A percentile compares a stretch with the other conserved stretches of the same genome.
Evolutionary conservation across 2,329 filamentous ascomycete species (phyloP).

Genomic region (Diaporthe capsici): DNA sequence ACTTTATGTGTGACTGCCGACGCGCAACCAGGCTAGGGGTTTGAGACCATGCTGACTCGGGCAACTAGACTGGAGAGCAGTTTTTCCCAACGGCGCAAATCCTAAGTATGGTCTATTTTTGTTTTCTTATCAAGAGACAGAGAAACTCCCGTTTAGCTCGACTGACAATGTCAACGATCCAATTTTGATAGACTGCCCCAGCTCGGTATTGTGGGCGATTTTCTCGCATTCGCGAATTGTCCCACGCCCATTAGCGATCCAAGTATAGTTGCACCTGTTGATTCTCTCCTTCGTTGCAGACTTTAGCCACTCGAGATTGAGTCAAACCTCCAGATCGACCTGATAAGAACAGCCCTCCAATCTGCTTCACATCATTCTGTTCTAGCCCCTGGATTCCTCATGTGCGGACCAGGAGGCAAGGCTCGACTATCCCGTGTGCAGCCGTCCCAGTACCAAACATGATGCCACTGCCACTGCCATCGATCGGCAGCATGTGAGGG

Average conservation of each 20-base stretch:
- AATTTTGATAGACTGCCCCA: neutral
- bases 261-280: no score
- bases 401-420: neutral
- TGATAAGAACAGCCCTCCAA: neutral
- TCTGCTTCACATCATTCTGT: neutral
- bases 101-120: neutral
- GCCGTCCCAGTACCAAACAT: neutral
- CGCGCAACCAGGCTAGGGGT: slow-evolving; percentile 12
- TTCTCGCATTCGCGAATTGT: no score
- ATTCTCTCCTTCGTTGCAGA: no score
- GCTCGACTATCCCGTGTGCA: slow-evolving; percentile 51
- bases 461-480: slow-evolving; percentile 56
- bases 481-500: slow-evolving; percentile 60
- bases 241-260: no score
- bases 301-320: neutral
- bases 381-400: neutral
- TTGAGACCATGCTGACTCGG: slow-evolving; percentile 17
- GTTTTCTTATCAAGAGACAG: no score
- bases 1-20: slow-evolving; percentile 7
- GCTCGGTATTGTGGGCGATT: neutral
- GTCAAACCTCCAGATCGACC: neutral
- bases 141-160: neutral
- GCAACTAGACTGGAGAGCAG: neutral
- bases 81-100: neutral
- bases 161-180: neutral